Conservation (phyloP, 2,329 filamentous ascomycete genomes). For the Epichloe coenophiala region DNA sequence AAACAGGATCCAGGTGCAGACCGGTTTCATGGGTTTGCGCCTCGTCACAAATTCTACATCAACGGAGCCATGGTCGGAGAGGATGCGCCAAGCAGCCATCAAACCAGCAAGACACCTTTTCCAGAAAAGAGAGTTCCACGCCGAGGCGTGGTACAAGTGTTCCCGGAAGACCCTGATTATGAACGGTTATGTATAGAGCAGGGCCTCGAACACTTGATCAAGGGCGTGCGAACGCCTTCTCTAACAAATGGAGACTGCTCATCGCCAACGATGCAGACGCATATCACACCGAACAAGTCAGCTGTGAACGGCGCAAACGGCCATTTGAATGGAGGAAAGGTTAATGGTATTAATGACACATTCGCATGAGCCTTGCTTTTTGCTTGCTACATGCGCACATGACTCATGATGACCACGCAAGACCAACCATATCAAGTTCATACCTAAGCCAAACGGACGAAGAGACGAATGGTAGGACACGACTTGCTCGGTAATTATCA, state of each 20-base stretch:
- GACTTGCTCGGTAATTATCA: background rate
- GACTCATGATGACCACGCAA: background rate
- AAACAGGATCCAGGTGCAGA: slow-evolving; percentile 42
- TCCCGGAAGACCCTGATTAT: slow-evolving; percentile 44
- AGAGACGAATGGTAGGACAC: background rate
- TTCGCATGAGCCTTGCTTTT: background rate
- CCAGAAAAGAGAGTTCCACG: slow-evolving; percentile 42
- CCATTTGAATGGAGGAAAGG: slow-evolving; percentile 12
- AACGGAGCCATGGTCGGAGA: slow-evolving; percentile 42
- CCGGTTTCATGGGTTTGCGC: slow-evolving; percentile 39
- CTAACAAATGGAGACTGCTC: slow-evolving; percentile 34
- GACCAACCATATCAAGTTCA: background rate
- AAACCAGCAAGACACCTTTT: slow-evolving; percentile 39
- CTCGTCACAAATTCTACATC: slow-evolving; percentile 43
- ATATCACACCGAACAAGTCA: slow-evolving; percentile 11
- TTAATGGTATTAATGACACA: slow-evolving; percentile 18
- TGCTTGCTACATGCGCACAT: background rate
- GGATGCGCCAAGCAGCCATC: slow-evolving; percentile 30
- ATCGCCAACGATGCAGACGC: slow-evolving; percentile 29
- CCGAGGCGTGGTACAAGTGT: slow-evolving; percentile 37
- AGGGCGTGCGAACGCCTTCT: slow-evolving; percentile 28
- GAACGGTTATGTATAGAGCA: slow-evolving; percentile 40
- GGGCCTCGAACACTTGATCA: slow-evolving; percentile 40
- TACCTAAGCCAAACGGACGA: background rate
- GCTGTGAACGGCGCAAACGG: slow-evolving; percentile 20